Evolutionary conservation across 2,329 filamentous ascomycete species (phyloP), one percentile per base, ranked within the genome.

Genomic region (Paramyrothecium sp.): DNA sequence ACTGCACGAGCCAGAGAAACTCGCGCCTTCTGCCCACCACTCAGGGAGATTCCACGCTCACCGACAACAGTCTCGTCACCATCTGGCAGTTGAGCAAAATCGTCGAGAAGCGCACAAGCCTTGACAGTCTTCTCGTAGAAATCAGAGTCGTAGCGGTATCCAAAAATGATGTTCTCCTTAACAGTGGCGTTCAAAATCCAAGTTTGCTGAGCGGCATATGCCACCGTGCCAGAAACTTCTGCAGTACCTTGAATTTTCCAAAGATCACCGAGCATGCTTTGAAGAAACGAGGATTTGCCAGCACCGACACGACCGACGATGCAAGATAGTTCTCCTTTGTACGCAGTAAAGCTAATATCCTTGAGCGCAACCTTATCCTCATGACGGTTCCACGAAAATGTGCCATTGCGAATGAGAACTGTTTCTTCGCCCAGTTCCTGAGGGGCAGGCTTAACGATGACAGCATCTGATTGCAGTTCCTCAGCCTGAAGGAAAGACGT

Each of bases 171-270:
- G 70, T 99, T 99, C 70, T 99, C 95, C 66, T 92, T 91, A 56
- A 99, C 93, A 30, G 91, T 96, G 10, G 95, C 95, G 70, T 99
- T 99, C 88, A 98, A 94, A 54, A 99, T 90, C 95, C 96, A 99
- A 20, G 92, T 81, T 67, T 91, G 88, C 72, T 99, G 96, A 17
- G 92, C 91, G 58, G 96, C 95, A 71, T 98, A 99, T 1, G 95
- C 95, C 46, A 92, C 85, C 26, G 83, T 86, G 51, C 95, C 96
- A 64, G 90, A 88, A 11, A 99, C 82, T 56, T 90, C 81, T 3
- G 97, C 94, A 60, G 90, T 83, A 51, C 95, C 95, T 59, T 90
- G 87, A 53, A 89, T 81, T 72, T 97, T 98, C 88, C 89, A 97
- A 3, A 99, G 74, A 73, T 98, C 93, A 59, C 95, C 95, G 4